Evolutionary conservation across 306 rosid genomes (phyloP), one percentile per base, ranked within the genome.

Genomic region (Rosa multiflora): DNA sequence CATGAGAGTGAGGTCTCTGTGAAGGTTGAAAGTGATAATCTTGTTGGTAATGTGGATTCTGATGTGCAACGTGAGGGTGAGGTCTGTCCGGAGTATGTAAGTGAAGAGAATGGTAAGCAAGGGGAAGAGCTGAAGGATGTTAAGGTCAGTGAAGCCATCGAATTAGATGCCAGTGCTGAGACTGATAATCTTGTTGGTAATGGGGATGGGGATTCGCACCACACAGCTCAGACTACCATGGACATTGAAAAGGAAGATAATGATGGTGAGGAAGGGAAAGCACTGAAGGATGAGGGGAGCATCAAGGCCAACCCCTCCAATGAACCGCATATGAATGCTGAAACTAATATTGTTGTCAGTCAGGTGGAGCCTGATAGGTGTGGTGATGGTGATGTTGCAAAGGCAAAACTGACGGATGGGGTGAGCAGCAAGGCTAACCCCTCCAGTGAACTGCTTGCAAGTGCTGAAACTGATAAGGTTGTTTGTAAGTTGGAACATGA

Each of bases 71-170:
- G 15, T 35, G 80, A 46, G 72, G 47, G 76, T 68, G 75, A 78
- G 76, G 61, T 53, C 40, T 48, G 67, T 62, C 8, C 40, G 85
- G 43, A 48, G 78, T 32, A 11, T 32, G 62, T 11, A 46, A 70
- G 47, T 21, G 81, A 18, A 61, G 74, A 73, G 68, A 75, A 44
- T 42, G 42, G 51, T 52, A 52, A 46, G 59, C 62, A 76, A 76
- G 69, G 62, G 78, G 35, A 20, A 47, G 70, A 39, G 46, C 40
- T 67, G 70, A 70, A 71, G 70, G 74, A 48, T 70, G 84, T 56
- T 44, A 21, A 70, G 51, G 43, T 70, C 67, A 26, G 46, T 32
- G 4, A 81, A 43, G 68, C 21, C 26, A 1, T 44, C 35, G 72
- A 76, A 5, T 76, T 63, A 66, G 29, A 40, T 61, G 72, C 37